Percentiles rank a stretch among this genome's conserved stretches.
Evolutionary conservation across 495 filamentous ascomycete genomes (phyloP).

Genomic region (Sporormia fimetaria): DNA sequence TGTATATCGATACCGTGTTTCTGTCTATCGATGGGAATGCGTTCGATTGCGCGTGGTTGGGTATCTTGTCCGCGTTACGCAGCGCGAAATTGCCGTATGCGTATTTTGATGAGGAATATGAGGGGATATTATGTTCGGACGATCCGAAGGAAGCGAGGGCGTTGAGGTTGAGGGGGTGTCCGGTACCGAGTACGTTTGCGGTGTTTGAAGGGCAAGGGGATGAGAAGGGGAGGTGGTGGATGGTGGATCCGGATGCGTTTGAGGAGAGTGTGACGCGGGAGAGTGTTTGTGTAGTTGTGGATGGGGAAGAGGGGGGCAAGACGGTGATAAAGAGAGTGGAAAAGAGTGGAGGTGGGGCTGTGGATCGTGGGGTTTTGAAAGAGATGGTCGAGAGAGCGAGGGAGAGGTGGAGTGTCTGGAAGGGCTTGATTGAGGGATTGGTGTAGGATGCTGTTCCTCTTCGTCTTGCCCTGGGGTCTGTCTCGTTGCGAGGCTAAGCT

Average conservation of each 20-base stretch:
- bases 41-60: slow-evolving; percentile 81
- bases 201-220: slow-evolving; percentile 46
- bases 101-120: slow-evolving; percentile 74
- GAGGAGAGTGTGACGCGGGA: slow-evolving; percentile 78
- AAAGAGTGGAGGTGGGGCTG: slow-evolving; percentile 65
- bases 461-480: too few relatives aligned
- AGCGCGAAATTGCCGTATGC: slow-evolving; percentile 70
- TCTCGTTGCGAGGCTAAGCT: too few relatives aligned
- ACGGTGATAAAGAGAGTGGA: slow-evolving; percentile 55
- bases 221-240: slow-evolving; percentile 53
- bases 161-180: slow-evolving; percentile 47
- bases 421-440: too few relatives aligned
- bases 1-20: slow-evolving; percentile 87
- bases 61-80: slow-evolving; percentile 68
- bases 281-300: slow-evolving; percentile 58
- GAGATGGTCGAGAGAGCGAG: slow-evolving; percentile 42
- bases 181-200: slow-evolving; percentile 59
- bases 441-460: too few relatives aligned
- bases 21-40: slow-evolving; percentile 83
- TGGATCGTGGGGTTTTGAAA: slow-evolving; percentile 46
- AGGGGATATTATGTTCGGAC: slow-evolving; percentile 65
- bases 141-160: slow-evolving; percentile 37
- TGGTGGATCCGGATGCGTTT: slow-evolving; percentile 80
- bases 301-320: slow-evolving; percentile 40
- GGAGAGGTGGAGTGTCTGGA: slow-evolving; percentile 46